Evolutionary conservation across 2,329 filamentous ascomycete genomes (phyloP).

Genomic region (Trichoderma guizhouense): DNA sequence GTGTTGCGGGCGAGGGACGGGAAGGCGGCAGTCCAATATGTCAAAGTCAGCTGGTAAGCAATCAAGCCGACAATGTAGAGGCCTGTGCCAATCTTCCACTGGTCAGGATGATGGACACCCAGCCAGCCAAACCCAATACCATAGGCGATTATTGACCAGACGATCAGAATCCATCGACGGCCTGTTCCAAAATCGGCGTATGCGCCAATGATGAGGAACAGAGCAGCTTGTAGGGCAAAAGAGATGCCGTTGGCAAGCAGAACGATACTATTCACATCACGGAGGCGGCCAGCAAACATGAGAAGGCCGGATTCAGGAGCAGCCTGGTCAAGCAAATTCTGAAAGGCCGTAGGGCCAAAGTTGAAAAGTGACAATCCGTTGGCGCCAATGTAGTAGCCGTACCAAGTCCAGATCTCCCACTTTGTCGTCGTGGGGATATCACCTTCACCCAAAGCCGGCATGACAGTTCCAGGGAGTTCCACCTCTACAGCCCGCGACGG

Average conservation of each 20-base stretch:
- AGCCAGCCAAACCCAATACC: slow-evolving; percentile 65
- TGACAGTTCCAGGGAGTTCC: slow-evolving; percentile 11
- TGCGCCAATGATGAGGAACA: slow-evolving; percentile 51
- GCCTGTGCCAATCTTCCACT: slow-evolving; percentile 59
- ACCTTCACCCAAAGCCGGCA: slow-evolving; percentile 12
- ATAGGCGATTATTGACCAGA: slow-evolving; percentile 58
- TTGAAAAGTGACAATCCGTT: slow-evolving; percentile 20
- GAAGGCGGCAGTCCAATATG: slow-evolving; percentile 64
- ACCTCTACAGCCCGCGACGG: neutral
- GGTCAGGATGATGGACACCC: slow-evolving; percentile 55
- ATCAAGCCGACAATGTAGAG: slow-evolving; percentile 66
- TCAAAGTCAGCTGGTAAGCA: slow-evolving; percentile 63
- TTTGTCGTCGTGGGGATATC: slow-evolving; percentile 17
- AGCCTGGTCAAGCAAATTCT: slow-evolving; percentile 20
- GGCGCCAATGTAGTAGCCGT: slow-evolving; percentile 19
- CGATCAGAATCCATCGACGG: slow-evolving; percentile 56
- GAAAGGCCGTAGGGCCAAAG: slow-evolving; percentile 21
- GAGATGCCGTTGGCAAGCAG: slow-evolving; percentile 63
- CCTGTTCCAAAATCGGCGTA: slow-evolving; percentile 64
- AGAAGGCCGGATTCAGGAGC: slow-evolving; percentile 54
- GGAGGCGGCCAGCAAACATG: slow-evolving; percentile 51
- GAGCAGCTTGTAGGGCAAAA: slow-evolving; percentile 62
- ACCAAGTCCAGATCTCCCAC: slow-evolving; percentile 19
- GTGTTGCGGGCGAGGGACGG: slow-evolving; percentile 39
- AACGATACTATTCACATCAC: slow-evolving; percentile 64